Percentiles rank a stretch among this genome's conserved stretches.
These are phyloP conservation scores for Pythium oligandrum DNA, from an alignment of 352 stramenopile species.

Conservation along the genomic window DNA sequence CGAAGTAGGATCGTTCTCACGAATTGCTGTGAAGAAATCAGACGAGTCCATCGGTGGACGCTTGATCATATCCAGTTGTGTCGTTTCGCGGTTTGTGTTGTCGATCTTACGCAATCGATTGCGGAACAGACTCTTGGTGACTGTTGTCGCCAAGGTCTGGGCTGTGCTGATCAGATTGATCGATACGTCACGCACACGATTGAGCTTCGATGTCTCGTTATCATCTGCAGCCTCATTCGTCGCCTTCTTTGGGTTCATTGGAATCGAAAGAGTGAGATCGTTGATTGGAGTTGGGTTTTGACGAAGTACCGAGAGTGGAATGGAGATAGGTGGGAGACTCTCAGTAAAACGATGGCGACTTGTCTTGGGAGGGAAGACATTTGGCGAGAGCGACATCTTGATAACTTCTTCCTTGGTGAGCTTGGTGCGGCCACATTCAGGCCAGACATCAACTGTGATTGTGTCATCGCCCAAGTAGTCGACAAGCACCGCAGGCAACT, in stretches of 20 bases:
- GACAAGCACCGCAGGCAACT: slow-evolving; percentile 70
- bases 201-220: background rate
- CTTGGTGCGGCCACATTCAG: slow-evolving; percentile 51
- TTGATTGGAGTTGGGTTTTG: slow-evolving; percentile 52
- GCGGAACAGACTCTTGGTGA: slow-evolving; percentile 71
- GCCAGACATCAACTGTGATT: slow-evolving; percentile 80
- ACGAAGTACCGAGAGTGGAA: slow-evolving; percentile 66
- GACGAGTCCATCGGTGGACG: slow-evolving; percentile 45
- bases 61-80: slow-evolving; percentile 65
- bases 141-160: slow-evolving; percentile 62
- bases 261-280: slow-evolving; percentile 18
- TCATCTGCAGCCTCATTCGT: slow-evolving; percentile 4
- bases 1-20: slow-evolving; percentile 76
- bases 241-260: slow-evolving; percentile 10
- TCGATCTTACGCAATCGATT: slow-evolving; percentile 65
- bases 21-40: slow-evolving; percentile 78
- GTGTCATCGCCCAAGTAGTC: slow-evolving; percentile 72
- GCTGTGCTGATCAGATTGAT: slow-evolving; percentile 73
- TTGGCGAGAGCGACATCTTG: slow-evolving; percentile 71
- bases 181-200: slow-evolving; percentile 56
- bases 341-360: slow-evolving; percentile 80
- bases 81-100: slow-evolving; percentile 28
- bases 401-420: slow-evolving; percentile 82
- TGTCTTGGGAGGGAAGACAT: slow-evolving; percentile 83
- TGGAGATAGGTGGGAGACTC: slow-evolving; percentile 77